A percentile compares a stretch with the other conserved stretches of the same genome.
Evolutionary conservation across 257 asterid species (phyloP).

Genomic region (Scutellaria minor): DNA sequence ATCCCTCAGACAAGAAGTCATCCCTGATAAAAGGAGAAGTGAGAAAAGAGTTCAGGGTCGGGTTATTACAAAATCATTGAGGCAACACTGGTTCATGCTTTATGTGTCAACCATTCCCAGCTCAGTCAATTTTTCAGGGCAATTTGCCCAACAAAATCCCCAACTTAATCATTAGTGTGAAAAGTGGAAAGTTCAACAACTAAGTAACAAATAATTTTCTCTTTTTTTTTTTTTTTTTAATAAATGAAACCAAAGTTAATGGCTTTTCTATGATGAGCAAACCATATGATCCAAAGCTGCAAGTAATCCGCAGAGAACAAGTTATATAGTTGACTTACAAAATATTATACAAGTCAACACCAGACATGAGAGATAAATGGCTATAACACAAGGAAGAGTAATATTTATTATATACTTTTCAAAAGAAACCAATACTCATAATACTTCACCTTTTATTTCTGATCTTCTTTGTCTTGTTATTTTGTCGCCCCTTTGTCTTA

Average conservation of each 20-base stretch:
- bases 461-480: slow-evolving; percentile 28
- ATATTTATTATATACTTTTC: neutral
- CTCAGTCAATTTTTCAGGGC: neutral
- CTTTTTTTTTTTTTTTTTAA: neutral
- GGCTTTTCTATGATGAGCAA: neutral
- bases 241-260: neutral
- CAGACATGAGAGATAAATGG: slow-evolving; percentile 6
- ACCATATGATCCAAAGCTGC: slow-evolving; percentile 21
- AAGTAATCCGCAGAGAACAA: slow-evolving; percentile 17
- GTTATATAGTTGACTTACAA: slow-evolving; percentile 31
- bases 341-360: slow-evolving; percentile 33
- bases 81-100: neutral
- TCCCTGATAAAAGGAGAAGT: slow-evolving; percentile 45
- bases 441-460: slow-evolving; percentile 42
- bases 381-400: slow-evolving; percentile 4
- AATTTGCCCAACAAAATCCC: neutral
- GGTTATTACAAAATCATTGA: neutral
- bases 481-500: slow-evolving; percentile 39
- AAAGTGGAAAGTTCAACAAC: neutral
- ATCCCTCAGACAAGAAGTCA: slow-evolving; percentile 67
- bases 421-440: too few relatives aligned
- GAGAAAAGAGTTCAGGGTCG: slow-evolving; percentile 2
- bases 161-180: neutral
- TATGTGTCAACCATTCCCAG: neutral
- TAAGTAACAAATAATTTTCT: neutral